These are phyloP conservation scores for Plectosphaerella cucumerina DNA, from an alignment of 2,329 filamentous ascomycete species.

Conservation along the genomic window DNA sequence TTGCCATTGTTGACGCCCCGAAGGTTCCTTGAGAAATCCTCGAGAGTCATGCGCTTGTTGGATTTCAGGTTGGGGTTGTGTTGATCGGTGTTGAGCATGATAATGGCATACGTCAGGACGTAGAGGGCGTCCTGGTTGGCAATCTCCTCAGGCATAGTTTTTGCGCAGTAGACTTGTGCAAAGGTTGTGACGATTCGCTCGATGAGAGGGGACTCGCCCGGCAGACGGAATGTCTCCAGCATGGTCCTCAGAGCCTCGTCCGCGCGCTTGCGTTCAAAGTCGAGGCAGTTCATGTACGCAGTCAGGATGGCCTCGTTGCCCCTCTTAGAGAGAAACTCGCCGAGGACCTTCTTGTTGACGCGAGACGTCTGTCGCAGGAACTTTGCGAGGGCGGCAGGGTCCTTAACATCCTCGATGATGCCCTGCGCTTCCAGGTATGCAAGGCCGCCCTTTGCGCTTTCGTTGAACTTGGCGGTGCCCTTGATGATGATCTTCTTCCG, in stretches of 20 bases:
- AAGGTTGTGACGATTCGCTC: slow-evolving; percentile 88
- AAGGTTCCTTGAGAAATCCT: slow-evolving; percentile 84
- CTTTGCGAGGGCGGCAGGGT: slow-evolving; percentile 74
- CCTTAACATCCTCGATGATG: slow-evolving; percentile 71
- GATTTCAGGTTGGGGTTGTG: slow-evolving; percentile 87
- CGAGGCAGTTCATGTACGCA: slow-evolving; percentile 81
- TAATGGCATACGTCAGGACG: slow-evolving; percentile 90
- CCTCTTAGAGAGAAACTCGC: slow-evolving; percentile 89
- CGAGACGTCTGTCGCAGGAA: slow-evolving; percentile 86
- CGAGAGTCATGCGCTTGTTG: slow-evolving; percentile 76
- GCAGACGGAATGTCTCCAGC: slow-evolving; percentile 88
- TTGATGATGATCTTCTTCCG: slow-evolving; percentile 87
- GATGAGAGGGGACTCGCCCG: slow-evolving; percentile 89
- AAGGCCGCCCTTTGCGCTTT: slow-evolving; percentile 85
- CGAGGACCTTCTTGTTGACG: slow-evolving; percentile 84
- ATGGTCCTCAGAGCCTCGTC: slow-evolving; percentile 85
- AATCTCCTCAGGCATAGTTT: slow-evolving; percentile 67
- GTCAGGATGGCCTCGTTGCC: slow-evolving; percentile 81
- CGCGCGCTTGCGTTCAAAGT: slow-evolving; percentile 80
- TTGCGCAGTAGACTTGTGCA: slow-evolving; percentile 75
- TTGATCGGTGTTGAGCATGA: slow-evolving; percentile 95
- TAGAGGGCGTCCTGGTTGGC: slow-evolving; percentile 85
- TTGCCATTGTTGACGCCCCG: slow-evolving; percentile 81
- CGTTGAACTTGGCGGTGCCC: slow-evolving; percentile 89
- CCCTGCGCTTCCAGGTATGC: slow-evolving; percentile 81